Evolutionary conservation across 345 rosid genomes (phyloP), one percentile per base, ranked within the genome.

Genomic region (Arabidopsis suecica): DNA sequence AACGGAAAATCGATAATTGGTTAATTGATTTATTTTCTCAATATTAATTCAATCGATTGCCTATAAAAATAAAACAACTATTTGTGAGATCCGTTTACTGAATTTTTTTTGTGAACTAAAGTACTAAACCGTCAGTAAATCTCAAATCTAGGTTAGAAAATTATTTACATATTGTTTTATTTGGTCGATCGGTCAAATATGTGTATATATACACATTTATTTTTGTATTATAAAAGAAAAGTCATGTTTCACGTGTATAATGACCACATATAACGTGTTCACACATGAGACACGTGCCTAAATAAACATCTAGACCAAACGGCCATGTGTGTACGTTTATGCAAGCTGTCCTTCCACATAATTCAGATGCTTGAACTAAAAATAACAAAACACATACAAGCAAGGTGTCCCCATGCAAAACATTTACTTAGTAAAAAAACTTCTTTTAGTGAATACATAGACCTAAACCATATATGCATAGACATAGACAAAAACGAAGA

Each of bases 231-330:
- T 10, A n/a, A 5, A 5, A 44, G 42, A 57, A 75, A 41, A 50
- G 50, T 42, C 63, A 61, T 55, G 69, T 34, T 18, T 75, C 58
- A 76, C 70, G 11, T 76, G 14, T 68, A 8, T 13, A 14, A 56
- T 54, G 74, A 33, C 74, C 57, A 53, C 49, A 61, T 44, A 58
- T 51, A 69, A 68, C 74, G 64, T 76, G 50, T 61, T 61, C 64
- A 75, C 69, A 68, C 64, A 61, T 51, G 49, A 76, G 12, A 76
- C 69, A 76, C 74, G 74, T 68, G 79, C 65, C 16, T 34, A 59
- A 73, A 61, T 42, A 53, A 61, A 69, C 65, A 44, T 53, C 34
- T 32, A 7, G 56, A 75, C 69, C 55, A 69, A 44, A 76, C 58
- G 33, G 23, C 32, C 79, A 53, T 69, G 65, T 76, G 79, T 69